Evolutionary conservation across 2,329 filamentous ascomycete genomes (phyloP).

Genomic region (Chaetothyriales sp.): DNA sequence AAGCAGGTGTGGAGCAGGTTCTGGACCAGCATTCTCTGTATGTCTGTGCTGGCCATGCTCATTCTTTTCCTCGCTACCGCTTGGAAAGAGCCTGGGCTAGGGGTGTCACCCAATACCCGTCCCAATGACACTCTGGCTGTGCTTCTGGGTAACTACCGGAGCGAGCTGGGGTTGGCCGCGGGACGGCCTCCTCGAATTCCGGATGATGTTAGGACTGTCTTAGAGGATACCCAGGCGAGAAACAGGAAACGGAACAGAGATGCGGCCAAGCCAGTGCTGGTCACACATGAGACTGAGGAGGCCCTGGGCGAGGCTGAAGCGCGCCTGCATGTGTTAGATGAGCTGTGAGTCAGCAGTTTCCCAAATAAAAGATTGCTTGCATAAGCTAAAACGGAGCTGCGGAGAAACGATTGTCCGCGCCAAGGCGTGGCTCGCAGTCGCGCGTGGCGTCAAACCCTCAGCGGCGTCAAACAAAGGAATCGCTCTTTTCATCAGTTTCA

Average conservation of each 20-base stretch:
- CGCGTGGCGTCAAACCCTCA: neutral
- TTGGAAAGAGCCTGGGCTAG: conserved; percentile 8
- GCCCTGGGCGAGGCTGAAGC: neutral
- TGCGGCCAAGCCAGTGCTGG: neutral
- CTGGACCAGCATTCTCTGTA: conserved; percentile 5
- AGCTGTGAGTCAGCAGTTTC: neutral
- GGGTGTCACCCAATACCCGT: neutral
- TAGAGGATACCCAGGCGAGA: conserved; percentile 6
- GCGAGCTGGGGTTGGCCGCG: conserved; percentile 5
- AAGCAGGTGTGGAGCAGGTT: conserved; percentile 9
- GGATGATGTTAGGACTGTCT: conserved; percentile 3
- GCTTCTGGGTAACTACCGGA: conserved; percentile 22
- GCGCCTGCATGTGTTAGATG: neutral
- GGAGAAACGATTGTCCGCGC: neutral
- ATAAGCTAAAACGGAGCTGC: neutral
- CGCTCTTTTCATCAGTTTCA: neutral
- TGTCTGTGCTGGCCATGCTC: conserved; percentile 3
- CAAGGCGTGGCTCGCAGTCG: neutral
- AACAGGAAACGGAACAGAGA: conserved; percentile 5
- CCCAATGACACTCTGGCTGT: neutral
- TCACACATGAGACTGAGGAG: neutral
- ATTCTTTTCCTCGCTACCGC: conserved; percentile 5
- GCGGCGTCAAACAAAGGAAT: neutral
- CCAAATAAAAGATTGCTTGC: neutral
- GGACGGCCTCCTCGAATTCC: conserved; percentile 6